These are phyloP conservation scores for Thielaviopsis musarum DNA, from an alignment of 2,329 filamentous ascomycete genomes.

Conservation along the genomic window DNA sequence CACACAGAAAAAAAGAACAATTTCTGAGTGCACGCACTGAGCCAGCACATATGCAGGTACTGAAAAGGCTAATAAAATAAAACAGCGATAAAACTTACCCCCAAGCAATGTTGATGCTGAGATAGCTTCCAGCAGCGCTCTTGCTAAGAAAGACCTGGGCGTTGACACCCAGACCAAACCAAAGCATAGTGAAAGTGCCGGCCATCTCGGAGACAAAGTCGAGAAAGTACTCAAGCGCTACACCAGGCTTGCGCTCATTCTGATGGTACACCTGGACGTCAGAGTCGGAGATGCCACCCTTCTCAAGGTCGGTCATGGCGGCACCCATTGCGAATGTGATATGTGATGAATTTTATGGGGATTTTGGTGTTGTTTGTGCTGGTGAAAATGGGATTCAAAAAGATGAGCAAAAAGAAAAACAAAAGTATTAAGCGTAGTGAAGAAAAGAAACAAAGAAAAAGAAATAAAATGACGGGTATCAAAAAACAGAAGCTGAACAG, in stretches of 20 bases:
- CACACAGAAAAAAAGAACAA: no score
- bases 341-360: neutral
- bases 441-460: neutral
- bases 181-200: slow-evolving; percentile 48
- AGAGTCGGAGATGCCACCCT: slow-evolving; percentile 2
- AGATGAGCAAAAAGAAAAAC: neutral
- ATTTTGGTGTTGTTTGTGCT: neutral
- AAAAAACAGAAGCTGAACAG: neutral
- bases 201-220: slow-evolving; percentile 42
- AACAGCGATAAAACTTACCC: slow-evolving; percentile 21
- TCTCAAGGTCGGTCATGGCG: slow-evolving; percentile 6
- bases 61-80: neutral
- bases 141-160: slow-evolving; percentile 49
- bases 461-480: neutral
- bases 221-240: slow-evolving; percentile 9
- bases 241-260: slow-evolving; percentile 2
- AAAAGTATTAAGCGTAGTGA: neutral
- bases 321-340: slow-evolving; percentile 2
- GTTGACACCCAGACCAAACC: slow-evolving; percentile 54
- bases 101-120: slow-evolving; percentile 34
- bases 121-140: slow-evolving; percentile 29
- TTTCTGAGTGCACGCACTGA: no score
- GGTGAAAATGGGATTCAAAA: neutral
- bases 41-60: neutral
- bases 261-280: neutral